Evolutionary conservation across 176 grass and related monocot species (phyloP).

Genomic region (Zea mays): DNA sequence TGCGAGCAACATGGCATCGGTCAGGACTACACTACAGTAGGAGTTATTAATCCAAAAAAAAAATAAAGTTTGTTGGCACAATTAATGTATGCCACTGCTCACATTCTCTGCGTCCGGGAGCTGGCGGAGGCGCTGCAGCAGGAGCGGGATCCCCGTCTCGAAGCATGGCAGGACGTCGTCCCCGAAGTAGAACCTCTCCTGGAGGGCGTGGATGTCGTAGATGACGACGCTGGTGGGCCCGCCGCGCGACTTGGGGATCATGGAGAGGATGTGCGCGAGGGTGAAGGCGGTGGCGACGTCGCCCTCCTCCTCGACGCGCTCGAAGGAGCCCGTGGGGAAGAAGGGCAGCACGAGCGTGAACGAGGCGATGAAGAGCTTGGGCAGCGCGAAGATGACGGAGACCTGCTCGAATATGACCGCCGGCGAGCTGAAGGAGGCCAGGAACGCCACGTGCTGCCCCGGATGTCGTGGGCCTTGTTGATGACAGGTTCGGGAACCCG

Average conservation of each 20-base stretch:
- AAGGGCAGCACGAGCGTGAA: slow-evolving; percentile 94
- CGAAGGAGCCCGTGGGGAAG: slow-evolving; percentile 94
- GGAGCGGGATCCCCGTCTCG: slow-evolving; percentile 77
- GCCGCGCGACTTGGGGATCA: slow-evolving; percentile 84
- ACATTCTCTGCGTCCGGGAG: slow-evolving; percentile 75
- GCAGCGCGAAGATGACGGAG: slow-evolving; percentile 84
- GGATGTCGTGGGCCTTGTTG: slow-evolving; percentile 83
- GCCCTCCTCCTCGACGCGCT: slow-evolving; percentile 95
- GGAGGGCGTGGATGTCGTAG: slow-evolving; percentile 94
- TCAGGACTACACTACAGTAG: neutral
- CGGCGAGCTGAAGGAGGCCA: slow-evolving; percentile 93
- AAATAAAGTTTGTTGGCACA: neutral
- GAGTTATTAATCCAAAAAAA: neutral
- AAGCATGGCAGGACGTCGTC: slow-evolving; percentile 83
- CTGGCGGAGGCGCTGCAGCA: slow-evolving; percentile 70
- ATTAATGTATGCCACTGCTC: neutral
- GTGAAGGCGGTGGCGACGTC: slow-evolving; percentile 96
- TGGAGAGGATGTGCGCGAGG: slow-evolving; percentile 81
- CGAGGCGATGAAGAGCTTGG: slow-evolving; percentile 87
- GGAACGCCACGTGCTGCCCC: slow-evolving; percentile 94
- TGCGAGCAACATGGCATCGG: slow-evolving; percentile 28
- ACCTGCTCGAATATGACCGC: slow-evolving; percentile 90
- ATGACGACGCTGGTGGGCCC: slow-evolving; percentile 90
- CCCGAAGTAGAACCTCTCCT: slow-evolving; percentile 80
- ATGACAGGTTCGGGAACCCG: slow-evolving; percentile 97